Percentiles rank a stretch among this genome's conserved stretches.
Evolutionary conservation across 179 eudicot species (phyloP).

Genomic region (Silene coronaria): DNA sequence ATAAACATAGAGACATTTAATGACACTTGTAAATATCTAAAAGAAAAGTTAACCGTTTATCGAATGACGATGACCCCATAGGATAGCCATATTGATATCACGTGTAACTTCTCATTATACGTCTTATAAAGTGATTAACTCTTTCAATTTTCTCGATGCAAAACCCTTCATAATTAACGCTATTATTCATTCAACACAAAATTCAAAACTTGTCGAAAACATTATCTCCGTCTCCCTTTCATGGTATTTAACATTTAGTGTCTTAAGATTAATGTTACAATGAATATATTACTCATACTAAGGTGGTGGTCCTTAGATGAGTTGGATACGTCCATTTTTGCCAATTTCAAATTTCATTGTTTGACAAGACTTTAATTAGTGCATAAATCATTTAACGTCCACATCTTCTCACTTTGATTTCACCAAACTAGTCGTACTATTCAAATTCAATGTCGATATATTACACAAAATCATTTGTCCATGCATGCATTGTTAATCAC

Average conservation of each 20-base stretch:
- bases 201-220: background rate
- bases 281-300: background rate
- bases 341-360: constrained; percentile 11
- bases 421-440: background rate
- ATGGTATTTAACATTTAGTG: background rate
- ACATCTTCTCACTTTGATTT: background rate
- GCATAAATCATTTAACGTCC: background rate
- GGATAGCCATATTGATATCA: too few species aligned
- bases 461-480: background rate
- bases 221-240: background rate
- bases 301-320: constrained; percentile 7
- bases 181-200: too few species aligned
- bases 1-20: too few species aligned
- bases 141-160: too few species aligned
- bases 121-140: too few species aligned
- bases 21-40: too few species aligned
- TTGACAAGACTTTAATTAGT: background rate
- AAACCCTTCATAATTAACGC: too few species aligned
- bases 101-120: too few species aligned
- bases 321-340: constrained; percentile 10
- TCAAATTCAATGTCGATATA: background rate
- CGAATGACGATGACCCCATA: too few species aligned
- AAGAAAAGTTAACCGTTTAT: too few species aligned
- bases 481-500: too few species aligned
- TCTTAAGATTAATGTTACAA: background rate